These are phyloP conservation scores for Chaetomium strumarium DNA, from an alignment of 2,329 filamentous ascomycete genomes.

Conservation along the genomic window DNA sequence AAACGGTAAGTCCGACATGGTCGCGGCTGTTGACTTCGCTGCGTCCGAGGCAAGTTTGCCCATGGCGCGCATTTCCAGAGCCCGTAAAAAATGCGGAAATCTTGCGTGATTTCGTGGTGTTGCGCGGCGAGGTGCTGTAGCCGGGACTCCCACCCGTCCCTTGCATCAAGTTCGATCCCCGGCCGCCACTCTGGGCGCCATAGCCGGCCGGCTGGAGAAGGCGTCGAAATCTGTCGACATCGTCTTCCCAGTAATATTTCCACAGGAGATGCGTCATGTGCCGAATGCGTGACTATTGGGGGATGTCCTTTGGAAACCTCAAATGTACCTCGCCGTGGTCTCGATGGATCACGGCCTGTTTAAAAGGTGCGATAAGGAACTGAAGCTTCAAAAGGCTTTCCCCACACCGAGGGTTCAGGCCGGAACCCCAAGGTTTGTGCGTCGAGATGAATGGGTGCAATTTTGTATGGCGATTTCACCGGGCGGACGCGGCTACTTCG, in stretches of 20 bases:
- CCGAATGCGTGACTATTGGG: constrained; percentile 45
- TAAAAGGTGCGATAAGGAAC: constrained; percentile 65
- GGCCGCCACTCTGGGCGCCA: constrained; percentile 48
- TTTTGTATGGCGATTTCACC: constrained; percentile 21
- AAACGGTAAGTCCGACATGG: constrained; percentile 69
- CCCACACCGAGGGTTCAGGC: constrained; percentile 18
- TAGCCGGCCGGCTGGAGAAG: constrained; percentile 69
- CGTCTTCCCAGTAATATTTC: constrained; percentile 95
- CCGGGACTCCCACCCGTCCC: constrained; percentile 33
- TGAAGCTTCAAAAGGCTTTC: constrained; percentile 34
- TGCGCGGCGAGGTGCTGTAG: constrained; percentile 45
- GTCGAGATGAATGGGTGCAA: constrained; percentile 11
- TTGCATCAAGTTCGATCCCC: constrained; percentile 44
- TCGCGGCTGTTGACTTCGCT: constrained; percentile 83
- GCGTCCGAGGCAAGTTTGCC: constrained; percentile 39
- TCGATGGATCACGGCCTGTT: constrained; percentile 81
- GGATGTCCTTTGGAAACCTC: constrained; percentile 27
- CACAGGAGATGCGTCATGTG: constrained; percentile 88
- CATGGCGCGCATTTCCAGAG: constrained; percentile 39
- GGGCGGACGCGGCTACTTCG: constrained; percentile 15
- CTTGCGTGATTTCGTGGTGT: constrained; percentile 46
- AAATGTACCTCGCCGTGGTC: constrained; percentile 79
- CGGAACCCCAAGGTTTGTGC: constrained; percentile 4
- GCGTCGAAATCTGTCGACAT: constrained; percentile 91
- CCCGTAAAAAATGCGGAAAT: constrained; percentile 44